Evolutionary conservation across 495 filamentous ascomycete species (phyloP).

Genomic region (Penicillium crystallinum): DNA sequence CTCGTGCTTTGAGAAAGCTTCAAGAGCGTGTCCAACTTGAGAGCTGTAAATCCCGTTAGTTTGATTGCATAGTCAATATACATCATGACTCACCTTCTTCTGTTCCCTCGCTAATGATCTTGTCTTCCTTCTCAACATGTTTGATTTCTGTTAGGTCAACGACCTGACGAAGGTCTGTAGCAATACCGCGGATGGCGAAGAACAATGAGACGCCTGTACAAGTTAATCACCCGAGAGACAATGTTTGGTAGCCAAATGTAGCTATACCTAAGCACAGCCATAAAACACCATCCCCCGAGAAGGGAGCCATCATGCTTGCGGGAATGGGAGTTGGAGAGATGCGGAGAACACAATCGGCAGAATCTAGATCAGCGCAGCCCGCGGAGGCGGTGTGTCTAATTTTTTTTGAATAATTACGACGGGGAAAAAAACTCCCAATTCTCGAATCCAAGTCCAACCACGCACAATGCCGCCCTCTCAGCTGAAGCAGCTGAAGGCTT

Average conservation of each 20-base stretch:
- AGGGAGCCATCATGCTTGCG: constrained; percentile 31
- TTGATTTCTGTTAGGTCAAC: constrained; percentile 47
- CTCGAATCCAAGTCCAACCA: constrained; percentile 5
- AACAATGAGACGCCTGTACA: constrained; percentile 40
- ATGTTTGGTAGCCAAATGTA: background rate
- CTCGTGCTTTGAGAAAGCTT: constrained; percentile 47
- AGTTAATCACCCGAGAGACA: constrained; percentile 1
- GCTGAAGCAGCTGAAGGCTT: constrained; percentile 89
- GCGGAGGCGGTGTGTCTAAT: constrained; percentile 30
- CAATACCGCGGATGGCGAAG: constrained; percentile 43
- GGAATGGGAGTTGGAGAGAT: constrained; percentile 15
- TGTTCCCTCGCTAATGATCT: constrained; percentile 43
- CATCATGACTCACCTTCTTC: constrained; percentile 36
- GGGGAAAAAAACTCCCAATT: constrained; percentile 17
- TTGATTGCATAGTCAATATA: background rate
- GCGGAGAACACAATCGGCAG: constrained; percentile 34
- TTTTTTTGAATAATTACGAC: constrained; percentile 23
- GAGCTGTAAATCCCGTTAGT: constrained; percentile 24
- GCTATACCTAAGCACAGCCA: constrained; percentile 42
- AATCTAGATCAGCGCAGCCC: constrained; percentile 16
- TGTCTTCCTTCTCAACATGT: constrained; percentile 40
- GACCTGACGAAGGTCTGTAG: constrained; percentile 40
- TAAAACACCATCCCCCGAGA: constrained; percentile 37
- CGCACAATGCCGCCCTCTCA: constrained; percentile 84
- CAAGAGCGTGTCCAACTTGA: constrained; percentile 47